Evolutionary conservation across 2,329 filamentous ascomycete species (phyloP), one percentile per base, ranked within the genome.

Genomic region (Didymella keratinophila): DNA sequence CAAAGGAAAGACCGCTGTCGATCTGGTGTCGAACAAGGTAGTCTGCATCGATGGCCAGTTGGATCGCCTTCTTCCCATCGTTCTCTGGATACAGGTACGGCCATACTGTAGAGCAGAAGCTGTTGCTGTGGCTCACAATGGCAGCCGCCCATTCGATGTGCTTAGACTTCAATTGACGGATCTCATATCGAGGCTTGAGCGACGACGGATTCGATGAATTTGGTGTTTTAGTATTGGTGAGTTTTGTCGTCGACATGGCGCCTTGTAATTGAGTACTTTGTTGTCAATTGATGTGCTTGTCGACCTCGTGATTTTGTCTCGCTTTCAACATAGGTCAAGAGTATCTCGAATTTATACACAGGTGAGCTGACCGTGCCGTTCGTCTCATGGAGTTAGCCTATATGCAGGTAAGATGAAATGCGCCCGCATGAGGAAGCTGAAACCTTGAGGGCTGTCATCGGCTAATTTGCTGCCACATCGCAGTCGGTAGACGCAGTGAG

Each of bases 11-110:
- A 2, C 72, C 74, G 1, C 71, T 75, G 32, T 68, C 52, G 57
- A 79, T 69, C 53, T 76, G 72, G 56, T 78, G 73, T 7, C 57
- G 51, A 4, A 75, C 56, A 20, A 79, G 69, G 56, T 79, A 76
- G 8, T 57, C 34, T 2, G 43, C 51, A 8, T 50, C 49, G 5
- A 48, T 25, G 5, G 61, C 55, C 1, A 63, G 28, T 1, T 47
- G 39, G 28, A 67, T 60, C 4, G 61, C 27, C 39, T 63, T 64
- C 12, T 51, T 59, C 34, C 66, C 65, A 23, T 71, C 36, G 20
- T 63, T 50, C 2, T 63, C 56, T 2, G 73, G 70, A 52, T 75
- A 75, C 14, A 73, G 44, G 20, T 58, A 27, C 0, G 68, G 57
- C 68, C 68, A 77, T 42, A 76, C 46, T 3, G 66, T 52, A 11